Percentiles rank a stretch among this genome's conserved stretches.
Conservation (phyloP, 495 filamentous ascomycete genomes). For the Cercophora sp. region DNA sequence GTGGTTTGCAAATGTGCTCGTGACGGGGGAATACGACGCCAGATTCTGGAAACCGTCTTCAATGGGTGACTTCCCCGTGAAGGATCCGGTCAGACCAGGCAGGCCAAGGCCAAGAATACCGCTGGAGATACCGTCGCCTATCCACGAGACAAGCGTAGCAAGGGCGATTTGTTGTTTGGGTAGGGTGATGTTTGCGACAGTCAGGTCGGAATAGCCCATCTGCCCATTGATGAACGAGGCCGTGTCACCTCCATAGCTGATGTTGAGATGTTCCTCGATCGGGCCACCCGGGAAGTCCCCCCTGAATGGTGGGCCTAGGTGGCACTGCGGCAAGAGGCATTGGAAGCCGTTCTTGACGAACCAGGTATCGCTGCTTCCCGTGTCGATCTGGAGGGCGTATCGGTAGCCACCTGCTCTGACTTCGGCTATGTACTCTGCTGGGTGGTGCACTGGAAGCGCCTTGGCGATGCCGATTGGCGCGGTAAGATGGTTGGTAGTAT, state of each 20-base stretch:
- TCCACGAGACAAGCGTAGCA: constrained; percentile 41
- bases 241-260: constrained; percentile 50
- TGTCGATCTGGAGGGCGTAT: constrained; percentile 55
- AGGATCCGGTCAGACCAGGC: constrained; percentile 33
- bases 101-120: constrained; percentile 58
- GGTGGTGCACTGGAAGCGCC: constrained; percentile 18
- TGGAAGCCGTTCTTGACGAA: constrained; percentile 43
- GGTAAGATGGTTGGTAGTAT: background rate
- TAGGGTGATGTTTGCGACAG: constrained; percentile 45
- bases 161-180: constrained; percentile 51
- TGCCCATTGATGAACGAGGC: constrained; percentile 51
- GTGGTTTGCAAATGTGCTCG: constrained; percentile 26
- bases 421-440: constrained; percentile 28
- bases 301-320: constrained; percentile 42
- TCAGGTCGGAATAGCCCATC: constrained; percentile 52
- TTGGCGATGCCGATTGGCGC: constrained; percentile 17
- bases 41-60: constrained; percentile 23
- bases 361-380: constrained; percentile 61
- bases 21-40: constrained; percentile 23
- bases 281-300: constrained; percentile 36
- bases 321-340: constrained; percentile 46
- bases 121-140: constrained; percentile 42
- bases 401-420: constrained; percentile 38
- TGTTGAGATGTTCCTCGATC: constrained; percentile 52
- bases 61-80: constrained; percentile 17